phyloP scores from a whole-genome alignment of 2,329 filamentous ascomycete species.

The Huntiella omanensis region DNA sequence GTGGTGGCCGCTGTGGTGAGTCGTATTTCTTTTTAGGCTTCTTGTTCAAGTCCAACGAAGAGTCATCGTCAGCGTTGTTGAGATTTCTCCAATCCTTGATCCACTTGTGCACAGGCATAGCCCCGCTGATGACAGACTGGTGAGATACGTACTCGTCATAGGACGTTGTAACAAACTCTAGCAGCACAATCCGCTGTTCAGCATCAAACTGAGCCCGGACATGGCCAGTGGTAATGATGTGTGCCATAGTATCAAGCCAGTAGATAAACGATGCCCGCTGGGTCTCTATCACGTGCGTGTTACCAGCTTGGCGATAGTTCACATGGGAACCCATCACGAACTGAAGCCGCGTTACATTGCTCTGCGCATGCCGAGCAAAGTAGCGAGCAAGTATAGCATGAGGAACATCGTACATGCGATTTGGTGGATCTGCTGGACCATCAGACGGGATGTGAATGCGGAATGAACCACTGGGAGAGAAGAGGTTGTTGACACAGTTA shows the following conservation, averaged over 20 bases:
- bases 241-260: constrained; percentile 69
- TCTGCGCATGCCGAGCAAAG: constrained; percentile 76
- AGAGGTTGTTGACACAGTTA: constrained; percentile 62
- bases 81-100: constrained; percentile 45
- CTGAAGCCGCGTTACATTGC: constrained; percentile 70
- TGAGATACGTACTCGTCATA: constrained; percentile 76
- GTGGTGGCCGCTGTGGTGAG: constrained; percentile 38
- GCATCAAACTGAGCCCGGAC: constrained; percentile 63
- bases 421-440: constrained; percentile 46
- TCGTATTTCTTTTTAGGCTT: constrained; percentile 37
- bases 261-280: constrained; percentile 65
- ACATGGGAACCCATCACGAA: constrained; percentile 50
- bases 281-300: constrained; percentile 56
- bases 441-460: constrained; percentile 47
- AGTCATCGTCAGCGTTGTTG: constrained; percentile 31
- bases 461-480: constrained; percentile 58
- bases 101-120: constrained; percentile 43
- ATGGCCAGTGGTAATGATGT: constrained; percentile 62
- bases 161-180: constrained; percentile 59
- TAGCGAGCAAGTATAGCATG: constrained; percentile 70
- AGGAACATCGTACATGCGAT: constrained; percentile 60
- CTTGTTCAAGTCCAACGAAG: constrained; percentile 49
- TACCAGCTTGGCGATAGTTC: constrained; percentile 14
- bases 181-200: constrained; percentile 61
- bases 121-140: constrained; percentile 39